Conservation (phyloP, 2,329 filamentous ascomycete genomes). For the Paraconiothyrium brasiliense region DNA sequence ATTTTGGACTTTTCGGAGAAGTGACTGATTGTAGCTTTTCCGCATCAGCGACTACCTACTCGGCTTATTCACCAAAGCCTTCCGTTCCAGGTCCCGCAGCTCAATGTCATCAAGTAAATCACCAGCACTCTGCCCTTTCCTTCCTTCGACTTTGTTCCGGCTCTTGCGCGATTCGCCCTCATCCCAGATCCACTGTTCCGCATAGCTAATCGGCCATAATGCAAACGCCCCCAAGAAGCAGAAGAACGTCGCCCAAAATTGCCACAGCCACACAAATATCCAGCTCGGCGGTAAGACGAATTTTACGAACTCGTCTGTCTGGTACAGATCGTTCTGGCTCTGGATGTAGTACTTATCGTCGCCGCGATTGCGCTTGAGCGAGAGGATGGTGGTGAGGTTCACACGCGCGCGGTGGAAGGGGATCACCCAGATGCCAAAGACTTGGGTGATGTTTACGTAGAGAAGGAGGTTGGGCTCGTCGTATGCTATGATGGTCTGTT, state of each 20-base stretch:
- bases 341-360: conserved; percentile 72
- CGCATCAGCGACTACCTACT: conserved; percentile 1
- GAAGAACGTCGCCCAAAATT: conserved; percentile 70
- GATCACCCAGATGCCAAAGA: conserved; percentile 79
- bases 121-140: background rate
- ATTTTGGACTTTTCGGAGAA: background rate
- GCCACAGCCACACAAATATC: conserved; percentile 67
- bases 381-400: conserved; percentile 72
- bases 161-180: conserved; percentile 16
- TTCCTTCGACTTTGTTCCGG: conserved; percentile 1
- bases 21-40: background rate
- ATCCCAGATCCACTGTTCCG: conserved; percentile 52
- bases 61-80: conserved; percentile 18
- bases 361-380: conserved; percentile 61
- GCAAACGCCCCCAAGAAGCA: conserved; percentile 69
- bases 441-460: conserved; percentile 77
- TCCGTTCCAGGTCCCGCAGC: conserved; percentile 24
- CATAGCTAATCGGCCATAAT: conserved; percentile 61
- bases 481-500: conserved; percentile 62
- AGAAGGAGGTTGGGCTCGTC: conserved; percentile 73
- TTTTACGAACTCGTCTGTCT: conserved; percentile 76
- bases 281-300: conserved; percentile 71
- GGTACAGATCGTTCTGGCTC: conserved; percentile 83
- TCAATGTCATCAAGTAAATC: conserved; percentile 21
- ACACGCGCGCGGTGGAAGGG: conserved; percentile 78